Evolutionary conservation across 169 alveolate genomes (phyloP).

Genomic region (Eimeria sp.): DNA sequence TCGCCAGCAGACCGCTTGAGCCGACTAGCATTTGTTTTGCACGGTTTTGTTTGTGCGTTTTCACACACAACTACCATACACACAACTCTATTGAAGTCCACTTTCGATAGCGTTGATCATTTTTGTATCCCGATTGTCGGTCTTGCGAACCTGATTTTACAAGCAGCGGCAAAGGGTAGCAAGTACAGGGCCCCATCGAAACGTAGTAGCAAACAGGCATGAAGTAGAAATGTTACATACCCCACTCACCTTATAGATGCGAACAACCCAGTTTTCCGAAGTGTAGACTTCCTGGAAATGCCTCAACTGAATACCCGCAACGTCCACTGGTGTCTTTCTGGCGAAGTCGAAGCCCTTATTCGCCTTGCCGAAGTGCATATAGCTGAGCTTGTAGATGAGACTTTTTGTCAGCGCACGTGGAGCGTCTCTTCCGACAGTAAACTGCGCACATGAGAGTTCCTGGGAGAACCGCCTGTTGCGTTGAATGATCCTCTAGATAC

Average conservation of each 20-base stretch:
- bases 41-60: constrained; percentile 19
- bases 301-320: constrained; percentile 88
- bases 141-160: constrained; percentile 61
- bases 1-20: constrained; percentile 73
- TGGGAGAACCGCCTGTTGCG: background rate
- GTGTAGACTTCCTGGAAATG: constrained; percentile 98
- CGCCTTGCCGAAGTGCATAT: constrained; percentile 95
- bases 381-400: constrained; percentile 97
- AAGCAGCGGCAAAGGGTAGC: constrained; percentile 13
- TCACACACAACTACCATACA: background rate
- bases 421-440: constrained; percentile 96
- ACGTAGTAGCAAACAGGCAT: background rate
- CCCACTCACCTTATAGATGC: constrained; percentile 95
- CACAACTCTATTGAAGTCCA: constrained; percentile 15
- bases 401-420: constrained; percentile 94
- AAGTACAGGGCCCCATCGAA: background rate
- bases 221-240: background rate
- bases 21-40: constrained; percentile 19
- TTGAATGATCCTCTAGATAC: background rate
- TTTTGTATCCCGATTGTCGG: constrained; percentile 31
- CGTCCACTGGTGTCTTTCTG: constrained; percentile 88
- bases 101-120: constrained; percentile 74
- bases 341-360: constrained; percentile 96
- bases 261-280: constrained; percentile 98
- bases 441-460: constrained; percentile 81